Percentiles rank a stretch among this genome's conserved stretches.
These are phyloP conservation scores for Aspergillus udagawae DNA, from an alignment of 2,329 filamentous ascomycete species.

Conservation along the genomic window DNA sequence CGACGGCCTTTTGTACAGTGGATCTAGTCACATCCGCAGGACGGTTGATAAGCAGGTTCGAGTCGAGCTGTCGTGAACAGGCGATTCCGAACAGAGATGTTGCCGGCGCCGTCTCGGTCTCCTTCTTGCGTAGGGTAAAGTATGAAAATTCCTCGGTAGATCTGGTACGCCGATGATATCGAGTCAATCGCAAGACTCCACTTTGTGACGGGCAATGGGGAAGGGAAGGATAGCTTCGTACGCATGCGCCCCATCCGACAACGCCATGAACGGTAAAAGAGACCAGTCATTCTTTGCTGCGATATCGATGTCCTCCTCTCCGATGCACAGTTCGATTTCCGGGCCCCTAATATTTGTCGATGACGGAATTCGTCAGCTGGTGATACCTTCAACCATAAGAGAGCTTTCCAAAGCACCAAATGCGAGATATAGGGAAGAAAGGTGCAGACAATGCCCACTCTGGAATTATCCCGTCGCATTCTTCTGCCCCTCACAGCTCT, in stretches of 20 bases:
- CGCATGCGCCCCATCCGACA: slow-evolving; percentile 94
- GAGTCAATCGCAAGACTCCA: slow-evolving; percentile 10
- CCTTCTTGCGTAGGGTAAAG: slow-evolving; percentile 74
- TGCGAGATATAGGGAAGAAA: neutral
- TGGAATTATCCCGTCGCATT: neutral
- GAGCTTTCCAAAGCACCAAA: neutral
- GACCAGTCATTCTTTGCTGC: slow-evolving; percentile 83
- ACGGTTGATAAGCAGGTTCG: slow-evolving; percentile 69
- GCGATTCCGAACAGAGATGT: slow-evolving; percentile 94
- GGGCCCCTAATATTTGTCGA: slow-evolving; percentile 58
- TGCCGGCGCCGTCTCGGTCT: slow-evolving; percentile 47
- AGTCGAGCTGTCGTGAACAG: slow-evolving; percentile 87
- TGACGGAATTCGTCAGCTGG: slow-evolving; percentile 1
- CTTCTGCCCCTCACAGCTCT: neutral
- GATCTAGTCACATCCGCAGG: slow-evolving; percentile 91
- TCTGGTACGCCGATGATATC: slow-evolving; percentile 40
- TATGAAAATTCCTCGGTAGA: slow-evolving; percentile 96
- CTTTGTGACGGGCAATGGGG: slow-evolving; percentile 2
- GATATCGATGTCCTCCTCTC: slow-evolving; percentile 71
- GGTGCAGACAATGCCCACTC: neutral
- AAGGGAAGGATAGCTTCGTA: slow-evolving; percentile 43
- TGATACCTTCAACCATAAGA: neutral
- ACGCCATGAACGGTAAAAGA: slow-evolving; percentile 89
- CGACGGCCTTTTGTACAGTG: slow-evolving; percentile 96
- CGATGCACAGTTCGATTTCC: slow-evolving; percentile 91